phyloP scores from a whole-genome alignment of 768 basidiomycete genomes.

The Xanthoconium stramineum region DNA sequence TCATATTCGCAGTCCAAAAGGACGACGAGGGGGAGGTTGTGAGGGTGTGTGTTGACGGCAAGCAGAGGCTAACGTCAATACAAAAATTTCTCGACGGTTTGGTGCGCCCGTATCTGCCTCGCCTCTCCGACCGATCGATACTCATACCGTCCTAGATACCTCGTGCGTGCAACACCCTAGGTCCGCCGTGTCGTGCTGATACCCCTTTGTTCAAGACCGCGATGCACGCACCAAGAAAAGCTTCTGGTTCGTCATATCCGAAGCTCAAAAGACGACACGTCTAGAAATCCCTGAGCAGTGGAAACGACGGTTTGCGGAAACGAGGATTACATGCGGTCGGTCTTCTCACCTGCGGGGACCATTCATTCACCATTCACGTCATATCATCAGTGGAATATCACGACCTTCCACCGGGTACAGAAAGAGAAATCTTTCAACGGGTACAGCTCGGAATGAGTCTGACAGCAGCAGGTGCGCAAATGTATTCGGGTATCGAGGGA shows the following conservation, averaged over 20 bases:
- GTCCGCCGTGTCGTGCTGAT: constrained; percentile 13
- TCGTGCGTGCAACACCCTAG: constrained; percentile 36
- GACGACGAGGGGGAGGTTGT: constrained; percentile 41
- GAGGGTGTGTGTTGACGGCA: constrained; percentile 50
- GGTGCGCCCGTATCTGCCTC: constrained; percentile 23
- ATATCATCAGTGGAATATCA: constrained; percentile 61
- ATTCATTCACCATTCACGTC: neutral
- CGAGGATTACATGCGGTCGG: constrained; percentile 68
- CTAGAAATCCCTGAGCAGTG: constrained; percentile 50
- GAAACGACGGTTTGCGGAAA: constrained; percentile 50
- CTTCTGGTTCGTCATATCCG: constrained; percentile 59
- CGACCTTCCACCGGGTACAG: constrained; percentile 48
- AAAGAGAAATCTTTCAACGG: constrained; percentile 80
- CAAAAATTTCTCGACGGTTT: constrained; percentile 47
- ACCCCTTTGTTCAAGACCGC: constrained; percentile 41
- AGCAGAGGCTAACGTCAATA: constrained; percentile 49
- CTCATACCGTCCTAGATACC: constrained; percentile 41
- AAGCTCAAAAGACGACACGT: constrained; percentile 40
- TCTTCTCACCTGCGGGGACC: neutral
- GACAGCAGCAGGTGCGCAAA: constrained; percentile 58
- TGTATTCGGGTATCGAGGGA: neutral
- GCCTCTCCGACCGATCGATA: constrained; percentile 1
- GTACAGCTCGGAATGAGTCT: constrained; percentile 79
- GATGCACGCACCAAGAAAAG: constrained; percentile 55
- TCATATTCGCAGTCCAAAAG: constrained; percentile 44